phyloP scores from a whole-genome alignment of 176 grass and related monocot species.

The Panicum miliaceum region DNA sequence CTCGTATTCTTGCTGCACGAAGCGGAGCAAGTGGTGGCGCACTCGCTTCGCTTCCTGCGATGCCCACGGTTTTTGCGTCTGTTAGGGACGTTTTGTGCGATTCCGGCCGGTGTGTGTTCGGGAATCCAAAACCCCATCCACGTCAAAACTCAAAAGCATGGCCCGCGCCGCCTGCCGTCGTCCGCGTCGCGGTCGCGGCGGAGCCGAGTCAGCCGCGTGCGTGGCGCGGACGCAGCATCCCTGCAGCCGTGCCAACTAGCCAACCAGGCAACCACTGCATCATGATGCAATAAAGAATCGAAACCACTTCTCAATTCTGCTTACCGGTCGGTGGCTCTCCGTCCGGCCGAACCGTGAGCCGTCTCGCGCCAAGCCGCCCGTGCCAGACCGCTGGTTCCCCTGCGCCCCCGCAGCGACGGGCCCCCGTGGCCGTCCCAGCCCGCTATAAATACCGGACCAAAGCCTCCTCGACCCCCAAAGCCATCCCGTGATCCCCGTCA shows the following conservation, averaged over 20 bases:
- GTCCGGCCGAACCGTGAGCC: too few species aligned
- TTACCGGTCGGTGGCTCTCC: neutral
- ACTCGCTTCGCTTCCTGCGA: too few species aligned
- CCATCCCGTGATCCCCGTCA: too few species aligned
- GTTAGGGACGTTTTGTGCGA: neutral
- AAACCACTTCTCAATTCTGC: neutral
- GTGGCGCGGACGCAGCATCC: too few species aligned
- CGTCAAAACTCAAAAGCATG: too few species aligned
- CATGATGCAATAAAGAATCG: neutral
- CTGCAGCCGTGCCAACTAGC: neutral
- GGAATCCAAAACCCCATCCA: neutral
- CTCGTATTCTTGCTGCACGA: neutral
- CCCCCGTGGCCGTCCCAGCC: neutral
- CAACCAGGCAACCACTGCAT: neutral
- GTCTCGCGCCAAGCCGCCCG: too few species aligned
- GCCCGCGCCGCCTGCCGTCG: neutral
- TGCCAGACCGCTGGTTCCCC: neutral
- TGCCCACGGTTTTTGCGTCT: neutral
- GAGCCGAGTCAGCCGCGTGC: constrained; percentile 8
- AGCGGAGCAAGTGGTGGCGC: constrained; percentile 1
- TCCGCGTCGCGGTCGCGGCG: neutral
- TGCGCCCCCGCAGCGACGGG: neutral
- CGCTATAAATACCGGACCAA: neutral
- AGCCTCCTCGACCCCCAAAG: too few species aligned
- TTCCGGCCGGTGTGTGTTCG: neutral